Base-by-base conservation (phyloP, 768 basidiomycete genomes). In the Mycena rosella region DNA sequence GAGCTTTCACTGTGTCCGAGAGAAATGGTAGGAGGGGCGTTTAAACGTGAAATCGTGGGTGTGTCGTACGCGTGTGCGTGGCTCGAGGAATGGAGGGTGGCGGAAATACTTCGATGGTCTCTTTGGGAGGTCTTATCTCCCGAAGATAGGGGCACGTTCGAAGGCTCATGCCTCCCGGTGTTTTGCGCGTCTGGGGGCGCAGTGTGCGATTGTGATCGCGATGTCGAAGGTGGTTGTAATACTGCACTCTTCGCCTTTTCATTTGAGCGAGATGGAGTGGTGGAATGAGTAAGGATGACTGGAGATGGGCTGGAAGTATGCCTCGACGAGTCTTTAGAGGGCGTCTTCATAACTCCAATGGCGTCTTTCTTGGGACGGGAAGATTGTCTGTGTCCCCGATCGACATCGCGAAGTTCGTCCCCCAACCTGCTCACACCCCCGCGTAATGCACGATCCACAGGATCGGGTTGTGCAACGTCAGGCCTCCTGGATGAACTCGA, bases 281-380 rank as follows among this genome's bases (percentile, higher is more conserved):
- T 45, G 52, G 54, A 45, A 32, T 66, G 56, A 32, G 47, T 5
- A 22, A 36, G 34, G 20, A 53, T 38, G 51, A 63, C 30, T 20
- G 63, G 56, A 48, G 56, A 47, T 24, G 64, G 57, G 18, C 45
- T 66, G 11, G 69, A 58, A 6, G 65, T 63, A 55, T 56, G 60
- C 54, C 48, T 61, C 15, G 64, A 62, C 22, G 69, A 65, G 22
- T 70, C 69, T 55, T 66, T 62, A 34, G 69, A 70, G 17, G 69
- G 60, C 5, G 69, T 70, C 34, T 70, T 70, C 60, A 60, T 63
- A 15, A 66, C 65, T 18, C 26, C 52, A 38, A 58, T 45, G 38
- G 11, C 26, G n/a, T 71, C 70, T 52, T 68, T 71, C 55, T 61
- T 63, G 11, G 65, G 32, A 29, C 70, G 70, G 24, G 70, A 68